Base-by-base conservation (phyloP, 2,329 filamentous ascomycete genomes). In the Orbilia brochopaga region DNA sequence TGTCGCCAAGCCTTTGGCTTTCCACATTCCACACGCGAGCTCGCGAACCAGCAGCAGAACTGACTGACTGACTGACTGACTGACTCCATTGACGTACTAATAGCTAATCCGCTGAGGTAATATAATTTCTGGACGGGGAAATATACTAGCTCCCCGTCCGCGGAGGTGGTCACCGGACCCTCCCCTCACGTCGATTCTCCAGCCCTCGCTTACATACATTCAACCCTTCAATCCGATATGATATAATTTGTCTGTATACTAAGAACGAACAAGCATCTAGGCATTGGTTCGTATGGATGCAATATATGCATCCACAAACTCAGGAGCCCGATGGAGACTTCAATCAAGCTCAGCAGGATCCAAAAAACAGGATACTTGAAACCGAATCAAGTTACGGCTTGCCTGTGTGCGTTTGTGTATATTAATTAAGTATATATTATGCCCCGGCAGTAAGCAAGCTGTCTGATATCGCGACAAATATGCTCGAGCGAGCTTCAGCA, bases 101-200 rank as follows among this genome's bases (percentile, higher is more conserved):
- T n/a, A n/a, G n/a, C n/a, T n/a, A n/a, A n/a, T n/a, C n/a, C n/a
- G n/a, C n/a, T n/a, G n/a, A n/a, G n/a, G n/a, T n/a, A n/a, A n/a
- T n/a, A n/a, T n/a, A n/a, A n/a, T n/a, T n/a, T n/a, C n/a, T n/a
- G n/a, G n/a, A n/a, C n/a, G n/a, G n/a, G n/a, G n/a, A n/a, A n/a
- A n/a, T n/a, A n/a, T n/a, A n/a, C n/a, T n/a, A n/a, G n/a, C n/a
- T 13, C 55, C 53, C 15, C 32, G 37, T 52, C 48, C 50, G 30
- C 52, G 55, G 61, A 60, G 32, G 44, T 50, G 60, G 67, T 72
- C 67, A 72, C 60, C 60, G 44, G 67, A 72, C 67, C 40, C 48
- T 40, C 48, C 27, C 35, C 27, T 62, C 53, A 24, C 60, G 5
- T 54, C n/a, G 15, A 13, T 17, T 42, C 15, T 6, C 19, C 19